A percentile compares a stretch with the other conserved stretches of the same genome.
These are phyloP conservation scores for Daldinia loculata DNA, from an alignment of 495 filamentous ascomycete species.

Conservation along the genomic window DNA sequence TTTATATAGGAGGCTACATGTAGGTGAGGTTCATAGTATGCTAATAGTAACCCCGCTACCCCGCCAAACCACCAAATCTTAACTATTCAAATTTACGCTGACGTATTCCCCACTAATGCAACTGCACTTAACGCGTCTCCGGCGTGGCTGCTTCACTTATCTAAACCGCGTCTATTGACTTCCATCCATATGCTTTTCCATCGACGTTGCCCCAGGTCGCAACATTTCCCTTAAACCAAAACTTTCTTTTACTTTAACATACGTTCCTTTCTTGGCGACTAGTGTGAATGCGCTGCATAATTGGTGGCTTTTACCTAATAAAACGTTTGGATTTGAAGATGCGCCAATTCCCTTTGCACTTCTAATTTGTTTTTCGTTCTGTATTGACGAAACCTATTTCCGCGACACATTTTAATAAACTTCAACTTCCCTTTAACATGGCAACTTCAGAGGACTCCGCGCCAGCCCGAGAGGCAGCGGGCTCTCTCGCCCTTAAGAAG, in stretches of 20 bases:
- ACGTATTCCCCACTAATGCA: neutral
- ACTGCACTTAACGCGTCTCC: constrained; percentile 27
- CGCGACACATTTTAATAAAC: neutral
- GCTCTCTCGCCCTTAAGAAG: neutral
- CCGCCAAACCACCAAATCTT: constrained; percentile 27
- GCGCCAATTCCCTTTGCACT: neutral
- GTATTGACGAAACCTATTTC: neutral
- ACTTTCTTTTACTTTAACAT: too few species aligned
- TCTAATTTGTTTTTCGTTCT: neutral
- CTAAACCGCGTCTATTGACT: neutral
- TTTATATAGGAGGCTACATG: neutral
- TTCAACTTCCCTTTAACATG: constrained; percentile 14
- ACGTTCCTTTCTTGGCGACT: too few species aligned
- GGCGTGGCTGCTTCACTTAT: neutral
- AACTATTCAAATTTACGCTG: neutral
- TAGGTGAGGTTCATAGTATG: neutral
- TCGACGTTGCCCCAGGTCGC: neutral
- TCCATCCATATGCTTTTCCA: neutral
- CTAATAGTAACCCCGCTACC: neutral
- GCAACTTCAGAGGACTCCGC: neutral
- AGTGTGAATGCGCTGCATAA: too few species aligned
- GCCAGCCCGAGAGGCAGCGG: neutral
- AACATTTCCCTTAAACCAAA: neutral
- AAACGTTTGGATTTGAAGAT: neutral
- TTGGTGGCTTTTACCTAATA: neutral